phyloP scores from a whole-genome alignment of 2,329 filamentous ascomycete genomes.

The Fusarium sambucinum region DNA sequence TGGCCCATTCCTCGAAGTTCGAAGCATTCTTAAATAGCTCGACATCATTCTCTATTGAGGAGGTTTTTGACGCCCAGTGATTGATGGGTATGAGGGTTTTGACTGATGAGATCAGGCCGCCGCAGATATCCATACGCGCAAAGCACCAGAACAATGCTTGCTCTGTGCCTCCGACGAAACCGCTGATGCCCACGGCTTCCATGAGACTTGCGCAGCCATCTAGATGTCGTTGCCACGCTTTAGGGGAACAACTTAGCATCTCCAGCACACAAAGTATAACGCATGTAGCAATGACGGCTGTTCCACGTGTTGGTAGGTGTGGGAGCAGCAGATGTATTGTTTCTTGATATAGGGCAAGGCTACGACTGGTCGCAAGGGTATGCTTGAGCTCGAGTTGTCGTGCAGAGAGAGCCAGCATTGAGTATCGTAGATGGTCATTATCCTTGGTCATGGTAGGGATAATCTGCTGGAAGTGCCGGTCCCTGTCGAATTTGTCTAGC shows the following conservation, averaged over 20 bases:
- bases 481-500: slow-evolving; percentile 66
- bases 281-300: slow-evolving; percentile 64
- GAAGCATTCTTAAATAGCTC: slow-evolving; percentile 52
- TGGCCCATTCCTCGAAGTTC: slow-evolving; percentile 62
- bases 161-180: slow-evolving; percentile 62
- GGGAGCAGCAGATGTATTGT: slow-evolving; percentile 64
- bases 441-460: slow-evolving; percentile 61
- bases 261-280: slow-evolving; percentile 67
- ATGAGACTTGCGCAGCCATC: slow-evolving; percentile 65
- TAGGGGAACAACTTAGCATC: slow-evolving; percentile 63
- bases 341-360: slow-evolving; percentile 63
- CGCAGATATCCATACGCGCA: slow-evolving; percentile 66
- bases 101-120: slow-evolving; percentile 64
- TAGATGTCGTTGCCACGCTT: slow-evolving; percentile 64
- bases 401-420: slow-evolving; percentile 64
- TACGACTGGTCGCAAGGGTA: slow-evolving; percentile 53
- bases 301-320: slow-evolving; percentile 60
- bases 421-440: slow-evolving; percentile 59
- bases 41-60: slow-evolving; percentile 49
- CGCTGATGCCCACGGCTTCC: slow-evolving; percentile 63
- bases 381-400: slow-evolving; percentile 62
- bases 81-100: slow-evolving; percentile 62
- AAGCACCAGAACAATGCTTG: slow-evolving; percentile 68
- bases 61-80: slow-evolving; percentile 57
- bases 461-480: slow-evolving; percentile 61